A percentile compares a stretch with the other conserved stretches of the same genome.
These are phyloP conservation scores for Corylus heterophylla DNA, from an alignment of 306 rosid species.

Conservation along the genomic window DNA sequence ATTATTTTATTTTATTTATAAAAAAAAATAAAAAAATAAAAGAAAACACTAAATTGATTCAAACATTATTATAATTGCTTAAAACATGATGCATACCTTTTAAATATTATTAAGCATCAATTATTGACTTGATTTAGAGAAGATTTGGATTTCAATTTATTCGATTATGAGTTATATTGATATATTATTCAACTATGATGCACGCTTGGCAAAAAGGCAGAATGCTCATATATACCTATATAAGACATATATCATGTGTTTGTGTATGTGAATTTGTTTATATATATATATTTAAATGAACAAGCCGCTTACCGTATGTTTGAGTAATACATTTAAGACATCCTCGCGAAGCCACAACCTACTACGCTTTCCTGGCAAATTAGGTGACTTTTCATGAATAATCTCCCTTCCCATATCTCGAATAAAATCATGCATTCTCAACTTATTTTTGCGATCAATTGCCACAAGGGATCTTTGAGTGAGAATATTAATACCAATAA, in stretches of 20 bases:
- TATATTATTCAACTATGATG: not conserved
- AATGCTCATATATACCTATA: not conserved
- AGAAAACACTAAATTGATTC: not conserved
- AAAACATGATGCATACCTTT: too few relatives aligned
- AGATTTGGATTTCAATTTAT: too few relatives aligned
- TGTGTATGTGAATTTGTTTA: not conserved
- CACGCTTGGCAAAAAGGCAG: not conserved
- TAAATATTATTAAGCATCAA: not conserved
- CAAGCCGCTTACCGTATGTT: not conserved
- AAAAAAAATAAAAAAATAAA: too few relatives aligned
- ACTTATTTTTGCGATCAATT: slow-evolving; percentile 9
- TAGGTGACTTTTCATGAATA: slow-evolving; percentile 5
- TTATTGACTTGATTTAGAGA: too few relatives aligned
- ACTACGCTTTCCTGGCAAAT: slow-evolving; percentile 19
- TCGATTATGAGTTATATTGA: too few relatives aligned
- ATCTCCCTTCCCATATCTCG: slow-evolving; percentile 50
- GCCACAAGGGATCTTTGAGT: slow-evolving; percentile 31
- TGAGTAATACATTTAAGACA: not conserved
- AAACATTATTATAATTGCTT: not conserved
- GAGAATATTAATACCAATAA: slow-evolving; percentile 30
- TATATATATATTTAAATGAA: too few relatives aligned
- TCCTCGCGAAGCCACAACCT: slow-evolving; percentile 16
- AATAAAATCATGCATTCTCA: slow-evolving; percentile 32
- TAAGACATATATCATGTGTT: not conserved
- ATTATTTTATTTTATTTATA: not conserved